phyloP scores from a whole-genome alignment of 495 filamentous ascomycete genomes.

The Acidiella bohemica region DNA sequence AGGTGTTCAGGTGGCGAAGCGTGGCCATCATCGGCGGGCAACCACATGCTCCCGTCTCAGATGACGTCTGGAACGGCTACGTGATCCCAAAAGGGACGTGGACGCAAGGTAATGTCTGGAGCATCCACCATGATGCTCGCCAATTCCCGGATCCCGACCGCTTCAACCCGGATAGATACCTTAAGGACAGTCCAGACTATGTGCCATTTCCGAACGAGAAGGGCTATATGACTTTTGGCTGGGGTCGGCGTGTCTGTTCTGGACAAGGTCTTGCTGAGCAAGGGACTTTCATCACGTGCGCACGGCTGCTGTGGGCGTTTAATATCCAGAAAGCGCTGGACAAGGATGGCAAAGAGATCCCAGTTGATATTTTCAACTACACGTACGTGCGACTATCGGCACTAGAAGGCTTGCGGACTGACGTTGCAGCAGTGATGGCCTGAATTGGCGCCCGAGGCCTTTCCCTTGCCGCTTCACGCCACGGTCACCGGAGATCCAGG shows the following conservation, averaged over 20 bases:
- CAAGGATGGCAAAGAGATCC: conserved; percentile 36
- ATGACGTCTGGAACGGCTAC: conserved; percentile 28
- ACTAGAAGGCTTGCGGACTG: neutral
- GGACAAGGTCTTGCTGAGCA: conserved; percentile 35
- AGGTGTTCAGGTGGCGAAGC: conserved; percentile 27
- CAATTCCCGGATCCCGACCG: conserved; percentile 34
- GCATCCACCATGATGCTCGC: conserved; percentile 33
- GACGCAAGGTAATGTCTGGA: conserved; percentile 30
- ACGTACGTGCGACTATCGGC: conserved; percentile 24
- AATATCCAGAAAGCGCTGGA: conserved; percentile 35
- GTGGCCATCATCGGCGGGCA: conserved; percentile 30
- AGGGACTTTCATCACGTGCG: conserved; percentile 29
- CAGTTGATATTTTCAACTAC: conserved; percentile 34
- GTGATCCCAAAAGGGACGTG: conserved; percentile 26
- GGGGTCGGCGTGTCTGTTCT: conserved; percentile 29
- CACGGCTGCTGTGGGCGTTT: conserved; percentile 28
- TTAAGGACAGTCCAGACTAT: conserved; percentile 26
- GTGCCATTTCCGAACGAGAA: conserved; percentile 45
- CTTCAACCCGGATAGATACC: conserved; percentile 27
- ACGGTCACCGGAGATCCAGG: conserved; percentile 34
- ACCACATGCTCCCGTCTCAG: conserved; percentile 26
- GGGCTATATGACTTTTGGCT: conserved; percentile 53
- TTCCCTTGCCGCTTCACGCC: conserved; percentile 31
- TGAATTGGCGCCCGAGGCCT: conserved; percentile 30
- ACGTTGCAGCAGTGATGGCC: conserved; percentile 24